These are phyloP conservation scores for Gossypium arboreum DNA, from an alignment of 345 rosid species.

Conservation along the genomic window DNA sequence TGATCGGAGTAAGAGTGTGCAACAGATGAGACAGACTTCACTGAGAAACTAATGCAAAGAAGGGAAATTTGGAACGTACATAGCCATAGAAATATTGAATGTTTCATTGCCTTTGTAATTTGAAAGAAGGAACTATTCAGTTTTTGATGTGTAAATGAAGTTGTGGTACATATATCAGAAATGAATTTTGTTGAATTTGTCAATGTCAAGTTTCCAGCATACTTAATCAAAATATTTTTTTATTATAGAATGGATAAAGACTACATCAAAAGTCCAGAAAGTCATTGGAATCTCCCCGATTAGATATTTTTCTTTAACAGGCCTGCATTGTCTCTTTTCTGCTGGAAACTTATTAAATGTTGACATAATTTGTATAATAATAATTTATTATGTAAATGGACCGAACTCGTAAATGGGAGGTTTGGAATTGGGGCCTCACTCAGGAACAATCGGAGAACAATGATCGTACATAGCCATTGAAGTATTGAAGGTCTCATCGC, in stretches of 20 bases:
- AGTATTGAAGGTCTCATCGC: neutral
- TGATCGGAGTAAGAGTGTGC: constrained; percentile 19
- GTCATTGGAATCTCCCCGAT: neutral
- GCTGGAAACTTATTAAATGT: neutral
- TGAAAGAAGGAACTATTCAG: neutral
- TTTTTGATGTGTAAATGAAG: neutral
- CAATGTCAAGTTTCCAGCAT: neutral
- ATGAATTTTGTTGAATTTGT: neutral
- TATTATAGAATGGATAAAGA: neutral
- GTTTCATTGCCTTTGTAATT: neutral
- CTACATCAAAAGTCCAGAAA: neutral
- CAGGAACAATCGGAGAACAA: constrained; percentile 30
- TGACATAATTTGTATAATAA: too few relatives aligned
- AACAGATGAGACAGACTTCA: neutral
- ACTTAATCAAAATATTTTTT: neutral
- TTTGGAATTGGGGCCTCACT: neutral
- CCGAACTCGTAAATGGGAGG: neutral
- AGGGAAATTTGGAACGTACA: neutral
- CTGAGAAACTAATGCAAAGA: neutral
- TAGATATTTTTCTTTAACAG: neutral
- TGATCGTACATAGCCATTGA: neutral
- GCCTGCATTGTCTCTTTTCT: neutral
- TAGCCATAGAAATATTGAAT: neutral
- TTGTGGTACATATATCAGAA: too few relatives aligned
- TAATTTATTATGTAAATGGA: neutral